A percentile compares a stretch with the other conserved stretches of the same genome.
These are phyloP conservation scores for Amanita polypyramis DNA, from an alignment of 768 basidiomycete genomes.

Conservation along the genomic window DNA sequence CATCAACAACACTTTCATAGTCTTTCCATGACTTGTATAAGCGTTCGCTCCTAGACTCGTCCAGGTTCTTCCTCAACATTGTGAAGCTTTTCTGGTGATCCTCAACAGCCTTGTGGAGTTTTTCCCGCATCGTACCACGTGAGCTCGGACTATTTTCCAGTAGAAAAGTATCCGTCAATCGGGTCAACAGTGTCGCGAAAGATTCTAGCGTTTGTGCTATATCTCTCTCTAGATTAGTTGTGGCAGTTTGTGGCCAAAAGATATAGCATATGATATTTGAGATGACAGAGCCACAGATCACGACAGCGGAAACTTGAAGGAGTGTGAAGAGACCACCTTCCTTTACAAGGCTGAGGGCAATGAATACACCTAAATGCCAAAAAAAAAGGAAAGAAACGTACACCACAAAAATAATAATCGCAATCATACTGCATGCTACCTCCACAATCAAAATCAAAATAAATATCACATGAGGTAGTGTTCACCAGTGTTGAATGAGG, in stretches of 20 bases:
- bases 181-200: slow-evolving; percentile 75
- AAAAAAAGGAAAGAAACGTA: slow-evolving; percentile 20
- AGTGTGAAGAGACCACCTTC: slow-evolving; percentile 79
- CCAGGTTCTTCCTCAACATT: slow-evolving; percentile 74
- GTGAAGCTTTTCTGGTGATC: slow-evolving; percentile 87
- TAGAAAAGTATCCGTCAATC: slow-evolving; percentile 79
- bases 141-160: slow-evolving; percentile 53
- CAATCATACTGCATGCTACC: slow-evolving; percentile 75
- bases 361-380: slow-evolving; percentile 2
- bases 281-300: slow-evolving; percentile 62
- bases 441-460: not conserved
- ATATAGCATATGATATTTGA: slow-evolving; percentile 79
- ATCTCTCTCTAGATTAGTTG: slow-evolving; percentile 68
- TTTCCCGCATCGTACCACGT: slow-evolving; percentile 44
- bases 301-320: slow-evolving; percentile 65
- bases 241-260: slow-evolving; percentile 83
- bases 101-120: slow-evolving; percentile 71
- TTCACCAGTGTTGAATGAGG: slow-evolving; percentile 81
- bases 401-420: slow-evolving; percentile 80
- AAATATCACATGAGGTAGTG: not conserved
- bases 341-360: slow-evolving; percentile 54
- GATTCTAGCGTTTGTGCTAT: slow-evolving; percentile 83
- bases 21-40: slow-evolving; percentile 38
- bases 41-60: slow-evolving; percentile 86
- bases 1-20: slow-evolving; percentile 81